Evolutionary conservation across 192 early-diverging fungal species (phyloP), one percentile per base, ranked within the genome.

Genomic region (Gryganskiella cystojenkinii): DNA sequence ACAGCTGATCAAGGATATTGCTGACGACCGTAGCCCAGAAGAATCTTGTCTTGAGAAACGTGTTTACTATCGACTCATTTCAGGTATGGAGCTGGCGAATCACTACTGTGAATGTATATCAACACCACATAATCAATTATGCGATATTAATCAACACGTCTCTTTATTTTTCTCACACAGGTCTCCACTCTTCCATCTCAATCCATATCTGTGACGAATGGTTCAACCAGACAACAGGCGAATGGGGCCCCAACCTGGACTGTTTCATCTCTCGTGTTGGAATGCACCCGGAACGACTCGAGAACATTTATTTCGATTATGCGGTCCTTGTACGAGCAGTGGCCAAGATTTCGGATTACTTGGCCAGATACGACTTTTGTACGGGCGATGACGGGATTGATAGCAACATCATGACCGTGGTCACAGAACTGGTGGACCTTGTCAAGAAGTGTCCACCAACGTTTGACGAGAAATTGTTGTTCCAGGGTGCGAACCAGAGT

Each of bases 231-330:
- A 93, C 92, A 0, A 95, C 93, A 22, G 93, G 94, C 24, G 82
- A 85, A 70, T 99, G 98, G 98, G 80, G 90, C 43, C 91, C 90
- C 27, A 95, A 97, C 68, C 85, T 96, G 37, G 90, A 94, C 40
- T 99, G 98, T 80, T 99, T 96, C 79, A 86, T 92, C 19, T 83
- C 89, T 19, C 95, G 96, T 42, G 89, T 99, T 51, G 96, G 93
- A 25, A 81, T 87, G 49, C 91, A 93, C 79, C 96, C 96, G 5
- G 96, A 98, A 54, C 89, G 97, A 20, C 73, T 99, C 67, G 88
- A 98, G 69, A 99, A 99, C 85, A 88, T 97, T 40, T 98, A 99
- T 81, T 98, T 99, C 81, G 91, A 92, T 51, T 97, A 95, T 81
- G 93, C 90, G 2, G 84, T 99, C 5, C 81, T 98, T 9, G 75